Evolutionary conservation across 305 asterid genomes (phyloP), one percentile per base, ranked within the genome.

Genomic region (Solanum hybrid): DNA sequence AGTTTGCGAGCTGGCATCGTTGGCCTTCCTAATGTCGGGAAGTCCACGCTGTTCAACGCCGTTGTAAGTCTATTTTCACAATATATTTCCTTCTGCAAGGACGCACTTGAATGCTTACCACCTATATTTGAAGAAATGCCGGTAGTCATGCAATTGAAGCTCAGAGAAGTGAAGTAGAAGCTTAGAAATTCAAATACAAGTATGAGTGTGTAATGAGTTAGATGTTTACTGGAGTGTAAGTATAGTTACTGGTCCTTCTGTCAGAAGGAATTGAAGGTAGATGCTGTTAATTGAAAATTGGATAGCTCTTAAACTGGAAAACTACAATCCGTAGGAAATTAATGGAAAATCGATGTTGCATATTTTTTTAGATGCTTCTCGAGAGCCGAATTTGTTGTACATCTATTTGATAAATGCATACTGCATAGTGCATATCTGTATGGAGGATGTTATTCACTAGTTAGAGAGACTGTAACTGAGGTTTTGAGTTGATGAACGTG

Each of bases 11-110:
- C 99, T 88, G 99, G 99, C 91, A 97, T 97, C 89, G 99, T 97
- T 40, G 98, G 99, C 64, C 99, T 97, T 86, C 99, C 99, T 81
- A 97, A 97, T 92, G 99, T 97, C 88, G 99, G 99, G 35, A 96
- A 97, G 91, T 96, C 99, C 85, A 97, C 99, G 87, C 96, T 97
- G 66, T 97, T 97, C 94, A 97, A 97, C 92, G 98, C 99, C 91
- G 98, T 97, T 14, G 99, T 97, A 94, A 81, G 97, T 89, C 46
- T 85, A 26, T 64, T 88, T 51, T 20, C 37, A 66, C 37, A 13
- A 64, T 11, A 16, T 88, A 66, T 88, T 35, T 88, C 35, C 86
- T 64, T 84, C 35, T 77, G 82, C 42, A 77, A 17, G 16, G 27
- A 77, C 26, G 82, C 5, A 75, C 51, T 8, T 26, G 38, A 38